A percentile compares a stretch with the other conserved stretches of the same genome.
These are phyloP conservation scores for Candida krabiensis DNA, from an alignment of 805 yeast species.

Conservation along the genomic window DNA sequence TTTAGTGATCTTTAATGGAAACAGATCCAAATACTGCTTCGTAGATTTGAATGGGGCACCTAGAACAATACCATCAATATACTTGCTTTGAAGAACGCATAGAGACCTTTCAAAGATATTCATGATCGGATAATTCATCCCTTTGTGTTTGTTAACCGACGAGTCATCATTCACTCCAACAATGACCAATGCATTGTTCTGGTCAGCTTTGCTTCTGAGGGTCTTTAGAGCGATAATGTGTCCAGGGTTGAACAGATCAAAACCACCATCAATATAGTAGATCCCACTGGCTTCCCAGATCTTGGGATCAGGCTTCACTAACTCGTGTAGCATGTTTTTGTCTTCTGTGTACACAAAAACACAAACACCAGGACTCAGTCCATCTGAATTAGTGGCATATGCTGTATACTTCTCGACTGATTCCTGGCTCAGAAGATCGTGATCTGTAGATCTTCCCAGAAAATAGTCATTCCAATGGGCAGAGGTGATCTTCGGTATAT, in stretches of 20 bases:
- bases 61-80: constrained; percentile 76
- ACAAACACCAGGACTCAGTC: constrained; percentile 54
- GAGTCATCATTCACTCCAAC: constrained; percentile 69
- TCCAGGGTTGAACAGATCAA: constrained; percentile 92
- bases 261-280: constrained; percentile 76
- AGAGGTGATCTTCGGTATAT: constrained; percentile 38
- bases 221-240: constrained; percentile 73
- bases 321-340: constrained; percentile 24
- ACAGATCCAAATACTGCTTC: constrained; percentile 35
- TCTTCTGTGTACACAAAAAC: constrained; percentile 47
- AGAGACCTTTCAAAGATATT: constrained; percentile 80
- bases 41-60: constrained; percentile 63
- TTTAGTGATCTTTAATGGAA: constrained; percentile 34
- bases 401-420: constrained; percentile 42
- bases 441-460: constrained; percentile 2
- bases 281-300: constrained; percentile 20
- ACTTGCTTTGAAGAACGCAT: constrained; percentile 84
- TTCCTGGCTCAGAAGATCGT: constrained; percentile 32
- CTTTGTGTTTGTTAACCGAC: constrained; percentile 55
- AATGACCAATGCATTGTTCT: constrained; percentile 46
- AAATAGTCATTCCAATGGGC: constrained; percentile 18
- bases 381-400: constrained; percentile 68
- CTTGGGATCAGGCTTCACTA: constrained; percentile 36
- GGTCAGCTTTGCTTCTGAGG: constrained; percentile 41
- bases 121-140: constrained; percentile 80